phyloP scores from a whole-genome alignment of 2,329 filamentous ascomycete species.

The Ceratocystis smalleyi region DNA sequence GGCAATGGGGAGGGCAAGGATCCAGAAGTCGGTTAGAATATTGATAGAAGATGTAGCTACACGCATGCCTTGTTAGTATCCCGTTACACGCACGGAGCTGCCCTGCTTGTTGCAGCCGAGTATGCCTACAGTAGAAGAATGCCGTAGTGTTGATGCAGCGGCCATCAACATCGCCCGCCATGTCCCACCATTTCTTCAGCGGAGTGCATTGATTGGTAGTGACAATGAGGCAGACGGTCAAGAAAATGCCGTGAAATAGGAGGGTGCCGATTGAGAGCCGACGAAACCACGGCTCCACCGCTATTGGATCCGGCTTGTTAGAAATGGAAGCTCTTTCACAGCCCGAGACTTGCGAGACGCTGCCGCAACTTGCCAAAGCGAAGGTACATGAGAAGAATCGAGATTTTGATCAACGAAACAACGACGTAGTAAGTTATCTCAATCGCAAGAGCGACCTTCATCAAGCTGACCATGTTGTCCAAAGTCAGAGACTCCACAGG shows the following conservation, averaged over 20 bases:
- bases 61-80: background rate
- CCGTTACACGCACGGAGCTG: background rate
- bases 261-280: slow-evolving; percentile 23
- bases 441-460: slow-evolving; percentile 24
- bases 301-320: background rate
- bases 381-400: slow-evolving; percentile 32
- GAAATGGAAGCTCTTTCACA: background rate
- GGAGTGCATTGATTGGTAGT: slow-evolving; percentile 30
- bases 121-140: slow-evolving; percentile 27
- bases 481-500: slow-evolving; percentile 16
- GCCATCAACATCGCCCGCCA: slow-evolving; percentile 22
- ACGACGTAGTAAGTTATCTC: slow-evolving; percentile 29
- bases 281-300: slow-evolving; percentile 16
- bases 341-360: background rate
- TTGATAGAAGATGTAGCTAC: slow-evolving; percentile 30
- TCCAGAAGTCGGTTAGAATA: slow-evolving; percentile 32
- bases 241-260: slow-evolving; percentile 27
- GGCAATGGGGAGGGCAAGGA: slow-evolving; percentile 30
- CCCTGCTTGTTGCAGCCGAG: no score
- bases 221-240: slow-evolving; percentile 27
- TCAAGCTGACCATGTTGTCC: slow-evolving; percentile 19
- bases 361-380: slow-evolving; percentile 26
- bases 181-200: slow-evolving; percentile 29
- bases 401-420: slow-evolving; percentile 29
- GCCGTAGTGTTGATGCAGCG: slow-evolving; percentile 28